Base-by-base conservation (phyloP, 2,329 filamentous ascomycete species). In the Colletotrichum cuscutae region DNA sequence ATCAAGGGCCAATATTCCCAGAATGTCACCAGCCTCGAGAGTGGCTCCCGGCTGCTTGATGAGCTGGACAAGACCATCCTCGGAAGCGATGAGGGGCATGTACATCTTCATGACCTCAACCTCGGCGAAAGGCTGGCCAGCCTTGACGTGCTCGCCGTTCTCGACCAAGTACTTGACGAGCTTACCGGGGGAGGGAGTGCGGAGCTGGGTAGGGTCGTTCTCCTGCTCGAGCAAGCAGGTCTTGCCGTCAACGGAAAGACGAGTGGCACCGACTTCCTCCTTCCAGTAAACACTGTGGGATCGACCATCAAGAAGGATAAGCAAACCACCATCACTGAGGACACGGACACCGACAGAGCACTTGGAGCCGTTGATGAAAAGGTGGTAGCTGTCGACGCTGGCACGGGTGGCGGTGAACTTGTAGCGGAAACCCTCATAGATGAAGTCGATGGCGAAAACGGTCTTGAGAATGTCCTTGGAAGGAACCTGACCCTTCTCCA, bases 91-190 rank as follows among this genome's bases (percentile, higher is more conserved):
- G 68, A 99, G 89, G 79, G 97, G 97, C 97, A 99, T 99, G 89
- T 98, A 98, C 97, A 99, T 99, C 90, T 99, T 99, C 97, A 99
- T 99, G 84, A 99, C 97, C 85, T 99, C 97, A 53, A 99, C 96
- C 84, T 99, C 97, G 68, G 97, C 97, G 80, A 95, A 99, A 42
- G 96, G 88, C 83, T 98, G 94, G 70, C 96, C 96, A 78, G 97
- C 95, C 83, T 91, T 93, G 83, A 99, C 91, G 82, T 99, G 97
- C 77, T 95, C 90, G 74, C 97, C 97, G 79, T 97, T 98, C 83
- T 98, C 97, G 2, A 99, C 94, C 1, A 95, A 94, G 84, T 97
- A 99, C 86, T 98, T 98, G 86, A 99, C 96, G 46, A 99, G 92
- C 88, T 99, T 99, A 83, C 97, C 97, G 59, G 97, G 97, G 75